Base-by-base conservation (phyloP, 257 asterid species). In the Anisodus tanguticus region DNA sequence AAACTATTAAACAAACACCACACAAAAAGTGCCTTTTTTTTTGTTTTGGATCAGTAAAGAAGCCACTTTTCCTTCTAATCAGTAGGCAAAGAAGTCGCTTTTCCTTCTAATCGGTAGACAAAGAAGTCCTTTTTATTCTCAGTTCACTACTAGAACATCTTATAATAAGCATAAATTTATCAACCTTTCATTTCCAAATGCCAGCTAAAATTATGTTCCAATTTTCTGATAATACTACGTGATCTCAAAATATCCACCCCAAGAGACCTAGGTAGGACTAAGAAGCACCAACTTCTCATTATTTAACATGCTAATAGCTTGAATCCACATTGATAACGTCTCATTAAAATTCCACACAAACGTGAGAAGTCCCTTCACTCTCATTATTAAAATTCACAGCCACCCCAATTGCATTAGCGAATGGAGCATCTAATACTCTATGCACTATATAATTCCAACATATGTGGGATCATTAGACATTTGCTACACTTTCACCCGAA, bases 401-500 rank as follows among this genome's bases (percentile, higher is more conserved):
- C 41, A 31, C 64, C 64, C 63, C 22, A 76, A 53, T 76, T 53
- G 47, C 19, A 76, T 11, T 51, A 76, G 45, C 12, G 63, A 6
- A 76, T 8, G 22, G 47, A 77, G 79, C 79, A 68, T 68, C 77
- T 15, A 39, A 41, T 70, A 45, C 79, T 71, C 39, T 41, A 43
- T 71, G 79, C 37, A 71, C 55, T 41, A 71, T n/a, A 45, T 45
- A 71, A 10, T 53, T 53, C 62, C 64, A 77, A 45, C 64, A 26
- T 13, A 53, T 19, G 12, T 74, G 26, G 26, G 16, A 26, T 51
- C 8, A 11, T 77, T 7, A 13, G 53, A n/a, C 58, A 51, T 77
- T 77, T 77, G 82, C 49, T 53, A 77, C 31, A 76, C 13, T 74
- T 74, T 3, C 11, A 74, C 62, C 45, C 12, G 8, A 22, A 74